These are phyloP conservation scores for Metschnikowia continentalis DNA, from an alignment of 805 yeast genomes.

Conservation along the genomic window DNA sequence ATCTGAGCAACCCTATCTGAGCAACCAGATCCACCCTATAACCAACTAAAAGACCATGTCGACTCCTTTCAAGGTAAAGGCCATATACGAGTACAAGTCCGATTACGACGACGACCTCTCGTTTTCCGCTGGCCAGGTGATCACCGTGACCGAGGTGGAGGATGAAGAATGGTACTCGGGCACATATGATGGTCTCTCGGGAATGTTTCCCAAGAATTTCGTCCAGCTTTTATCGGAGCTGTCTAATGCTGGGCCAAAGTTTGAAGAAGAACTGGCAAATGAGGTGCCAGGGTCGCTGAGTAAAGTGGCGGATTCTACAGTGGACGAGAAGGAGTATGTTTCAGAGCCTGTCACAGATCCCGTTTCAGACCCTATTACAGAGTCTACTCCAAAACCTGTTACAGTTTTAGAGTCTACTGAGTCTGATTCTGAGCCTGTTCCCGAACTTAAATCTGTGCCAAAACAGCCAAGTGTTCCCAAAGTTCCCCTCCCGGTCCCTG, in stretches of 20 bases:
- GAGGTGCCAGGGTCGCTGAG: too few species aligned
- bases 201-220: constrained; percentile 86
- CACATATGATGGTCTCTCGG: constrained; percentile 55
- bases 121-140: constrained; percentile 62
- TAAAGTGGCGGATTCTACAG: too few species aligned
- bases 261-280: too few species aligned
- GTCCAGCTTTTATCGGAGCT: constrained; percentile 35
- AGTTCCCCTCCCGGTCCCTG: constrained; percentile 4
- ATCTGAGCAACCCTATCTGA: too few species aligned
- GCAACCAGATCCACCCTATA: too few species aligned
- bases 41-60: constrained; percentile 12
- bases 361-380: neutral
- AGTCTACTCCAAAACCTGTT: neutral
- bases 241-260: neutral
- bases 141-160: constrained; percentile 73
- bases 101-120: constrained; percentile 77
- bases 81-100: constrained; percentile 59
- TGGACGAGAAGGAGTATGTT: neutral
- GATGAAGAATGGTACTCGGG: constrained; percentile 95
- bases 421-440: neutral
- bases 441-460: neutral
- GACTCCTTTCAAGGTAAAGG: constrained; percentile 62
- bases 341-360: neutral
- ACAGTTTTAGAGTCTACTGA: neutral
- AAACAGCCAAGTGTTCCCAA: neutral